Conservation (phyloP, 441 rosid species). For the Brassica hybrid region DNA sequence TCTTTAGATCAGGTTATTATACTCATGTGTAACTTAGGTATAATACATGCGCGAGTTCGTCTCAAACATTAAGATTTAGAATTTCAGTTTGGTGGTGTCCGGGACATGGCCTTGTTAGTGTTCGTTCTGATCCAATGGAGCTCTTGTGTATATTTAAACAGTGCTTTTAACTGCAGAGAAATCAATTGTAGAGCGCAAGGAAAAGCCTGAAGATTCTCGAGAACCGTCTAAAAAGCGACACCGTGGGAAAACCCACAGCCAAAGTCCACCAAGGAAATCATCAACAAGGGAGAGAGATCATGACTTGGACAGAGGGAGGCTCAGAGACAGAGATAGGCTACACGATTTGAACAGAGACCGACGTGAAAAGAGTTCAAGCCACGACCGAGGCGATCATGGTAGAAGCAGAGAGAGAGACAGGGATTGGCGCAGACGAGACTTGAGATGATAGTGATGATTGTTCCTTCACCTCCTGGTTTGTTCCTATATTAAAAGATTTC, state of each 20-base stretch:
- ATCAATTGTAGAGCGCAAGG: conserved; percentile 66
- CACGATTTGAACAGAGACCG: conserved; percentile 58
- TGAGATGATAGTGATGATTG: conserved; percentile 30
- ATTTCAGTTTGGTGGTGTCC: conserved; percentile 18
- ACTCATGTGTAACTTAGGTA: background rate
- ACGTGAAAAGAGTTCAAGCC: conserved; percentile 87
- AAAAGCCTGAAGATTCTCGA: conserved; percentile 58
- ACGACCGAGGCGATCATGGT: conserved; percentile 81
- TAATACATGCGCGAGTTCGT: background rate
- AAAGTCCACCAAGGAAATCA: conserved; percentile 76
- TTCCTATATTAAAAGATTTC: background rate
- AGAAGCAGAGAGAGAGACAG: conserved; percentile 76
- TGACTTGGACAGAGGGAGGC: conserved; percentile 53
- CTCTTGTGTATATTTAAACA: background rate
- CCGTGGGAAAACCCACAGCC: conserved; percentile 59
- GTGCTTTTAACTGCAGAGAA: conserved; percentile 58
- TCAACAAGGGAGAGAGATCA: conserved; percentile 63
- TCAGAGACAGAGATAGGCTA: conserved; percentile 53
- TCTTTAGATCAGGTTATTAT: conserved; percentile 9
- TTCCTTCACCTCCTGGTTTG: conserved; percentile 33
- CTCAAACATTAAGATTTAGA: conserved; percentile 14
- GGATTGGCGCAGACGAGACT: conserved; percentile 53
- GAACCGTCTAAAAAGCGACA: conserved; percentile 83
- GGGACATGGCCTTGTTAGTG: conserved; percentile 6
- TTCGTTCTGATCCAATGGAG: conserved; percentile 9